Evolutionary conservation across 1,284 basidiomycete genomes (phyloP).

Genomic region (Ustilago xerochloae): DNA sequence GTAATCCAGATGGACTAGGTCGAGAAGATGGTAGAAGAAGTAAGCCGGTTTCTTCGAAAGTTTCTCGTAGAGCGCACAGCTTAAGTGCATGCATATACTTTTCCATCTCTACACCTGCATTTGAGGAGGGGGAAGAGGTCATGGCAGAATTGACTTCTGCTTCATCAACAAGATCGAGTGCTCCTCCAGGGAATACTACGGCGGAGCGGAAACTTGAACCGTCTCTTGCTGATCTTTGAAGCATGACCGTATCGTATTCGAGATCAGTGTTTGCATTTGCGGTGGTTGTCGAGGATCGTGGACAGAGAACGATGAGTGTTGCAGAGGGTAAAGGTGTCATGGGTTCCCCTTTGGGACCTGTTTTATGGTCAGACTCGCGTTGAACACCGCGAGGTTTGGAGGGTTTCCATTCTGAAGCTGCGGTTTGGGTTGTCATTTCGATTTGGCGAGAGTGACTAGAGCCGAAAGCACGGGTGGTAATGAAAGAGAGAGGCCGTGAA

Average conservation of each 20-base stretch:
- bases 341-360: constrained; percentile 53
- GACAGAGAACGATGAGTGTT: constrained; percentile 60
- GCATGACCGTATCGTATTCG: constrained; percentile 54
- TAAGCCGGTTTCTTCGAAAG: constrained; percentile 63
- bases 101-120: constrained; percentile 8
- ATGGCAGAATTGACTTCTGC: constrained; percentile 35
- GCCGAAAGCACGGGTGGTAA: no score
- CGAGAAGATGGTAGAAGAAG: constrained; percentile 48
- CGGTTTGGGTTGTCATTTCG: constrained; percentile 23
- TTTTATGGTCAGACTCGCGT: constrained; percentile 53
- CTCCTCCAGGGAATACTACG: constrained; percentile 63
- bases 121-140: no score
- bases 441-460: constrained; percentile 10
- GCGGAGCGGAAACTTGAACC: constrained; percentile 61
- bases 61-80: constrained; percentile 60
- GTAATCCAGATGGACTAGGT: constrained; percentile 20
- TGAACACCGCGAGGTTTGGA: constrained; percentile 41
- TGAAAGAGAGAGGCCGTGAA: no score
- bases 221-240: constrained; percentile 54
- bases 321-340: constrained; percentile 62
- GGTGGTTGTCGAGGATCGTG: constrained; percentile 24
- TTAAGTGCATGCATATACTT: constrained; percentile 51
- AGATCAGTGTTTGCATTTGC: constrained; percentile 1
- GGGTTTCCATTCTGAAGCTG: constrained; percentile 38
- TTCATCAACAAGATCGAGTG: constrained; percentile 56